A percentile compares a stretch with the other conserved stretches of the same genome.
Conservation (phyloP, 257 asterid genomes). For the Coffea canephora region DNA sequence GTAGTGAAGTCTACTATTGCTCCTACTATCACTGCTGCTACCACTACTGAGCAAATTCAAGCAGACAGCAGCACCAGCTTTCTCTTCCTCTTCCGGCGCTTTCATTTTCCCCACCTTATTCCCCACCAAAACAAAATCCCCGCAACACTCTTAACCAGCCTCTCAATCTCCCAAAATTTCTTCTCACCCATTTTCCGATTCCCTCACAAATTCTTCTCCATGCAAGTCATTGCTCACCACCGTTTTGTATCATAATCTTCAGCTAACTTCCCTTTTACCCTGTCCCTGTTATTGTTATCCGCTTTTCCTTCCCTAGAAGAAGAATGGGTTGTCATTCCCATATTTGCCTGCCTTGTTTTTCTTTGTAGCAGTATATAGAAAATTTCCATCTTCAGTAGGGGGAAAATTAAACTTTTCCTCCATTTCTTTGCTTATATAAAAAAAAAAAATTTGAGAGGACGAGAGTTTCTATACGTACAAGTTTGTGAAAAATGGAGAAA, state of each 20-base stretch:
- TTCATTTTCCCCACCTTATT: constrained; percentile 19
- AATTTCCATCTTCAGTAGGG: background rate
- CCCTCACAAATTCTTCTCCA: background rate
- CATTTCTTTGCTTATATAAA: background rate
- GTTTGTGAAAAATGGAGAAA: constrained; percentile 53
- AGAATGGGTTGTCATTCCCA: background rate
- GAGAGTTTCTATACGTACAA: background rate
- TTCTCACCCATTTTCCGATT: background rate
- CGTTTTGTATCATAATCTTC: background rate
- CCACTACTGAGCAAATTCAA: background rate
- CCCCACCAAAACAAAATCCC: background rate
- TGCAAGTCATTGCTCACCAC: background rate
- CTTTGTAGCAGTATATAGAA: background rate
- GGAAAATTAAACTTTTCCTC: background rate
- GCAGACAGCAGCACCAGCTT: background rate
- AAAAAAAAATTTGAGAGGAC: background rate
- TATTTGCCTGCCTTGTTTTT: background rate
- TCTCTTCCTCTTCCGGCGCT: background rate
- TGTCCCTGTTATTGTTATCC: background rate
- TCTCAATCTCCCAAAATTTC: background rate
- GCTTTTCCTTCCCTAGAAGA: background rate
- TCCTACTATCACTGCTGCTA: background rate
- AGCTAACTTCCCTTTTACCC: background rate
- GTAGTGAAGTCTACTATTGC: background rate
- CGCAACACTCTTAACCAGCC: background rate